Base-by-base conservation (phyloP, 2,329 filamentous ascomycete species). In the Colletotrichum paranaense region DNA sequence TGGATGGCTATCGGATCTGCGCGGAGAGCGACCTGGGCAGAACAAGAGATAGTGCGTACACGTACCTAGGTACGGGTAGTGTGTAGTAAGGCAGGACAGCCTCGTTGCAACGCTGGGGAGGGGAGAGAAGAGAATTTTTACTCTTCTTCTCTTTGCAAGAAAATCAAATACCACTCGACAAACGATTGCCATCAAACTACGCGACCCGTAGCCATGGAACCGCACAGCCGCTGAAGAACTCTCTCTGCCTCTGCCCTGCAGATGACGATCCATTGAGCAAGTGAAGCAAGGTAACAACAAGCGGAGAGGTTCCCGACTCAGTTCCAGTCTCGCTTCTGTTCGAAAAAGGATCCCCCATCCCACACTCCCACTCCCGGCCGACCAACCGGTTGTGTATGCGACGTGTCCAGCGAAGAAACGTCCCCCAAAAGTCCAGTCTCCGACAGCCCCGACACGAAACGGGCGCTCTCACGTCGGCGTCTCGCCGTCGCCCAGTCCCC, bases 391-490 rank as follows among this genome's bases (percentile, higher is more conserved):
- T 22, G 49, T 56, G 53, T 59, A 65, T 58, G 67, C 67, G 32
- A 46, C 63, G 28, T 22, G 63, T 24, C 68, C 42, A 28, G 64
- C 30, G 38, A 63, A 42, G 16, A 42, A 42, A 32, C 66, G 28
- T 19, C 14, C 58, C 58, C 42, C 14, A 19, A 42, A 12, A 35
- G 32, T 35, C 4, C 32, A 35, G 38, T 42, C 38, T 53, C 35
- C 30, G 52, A 42, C 62, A 35, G 19, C n/a, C 26, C 64, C 65
- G 69, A 72, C 65, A 63, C 64, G 42, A 42, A 32, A 59, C 38
- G 53, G 64, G 69, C 65, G 35, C 53, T 38, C 38, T 38, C 38
- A 67, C 60, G 71, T 73, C 71, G 71, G 71, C 67, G 8, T 46
- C 60, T 60, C 49, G 67, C 71, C 67, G 71, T 70, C 68, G 42